Base-by-base conservation (phyloP, 1,139 yeast species). In the Nakaseomyces bracarensis region DNA sequence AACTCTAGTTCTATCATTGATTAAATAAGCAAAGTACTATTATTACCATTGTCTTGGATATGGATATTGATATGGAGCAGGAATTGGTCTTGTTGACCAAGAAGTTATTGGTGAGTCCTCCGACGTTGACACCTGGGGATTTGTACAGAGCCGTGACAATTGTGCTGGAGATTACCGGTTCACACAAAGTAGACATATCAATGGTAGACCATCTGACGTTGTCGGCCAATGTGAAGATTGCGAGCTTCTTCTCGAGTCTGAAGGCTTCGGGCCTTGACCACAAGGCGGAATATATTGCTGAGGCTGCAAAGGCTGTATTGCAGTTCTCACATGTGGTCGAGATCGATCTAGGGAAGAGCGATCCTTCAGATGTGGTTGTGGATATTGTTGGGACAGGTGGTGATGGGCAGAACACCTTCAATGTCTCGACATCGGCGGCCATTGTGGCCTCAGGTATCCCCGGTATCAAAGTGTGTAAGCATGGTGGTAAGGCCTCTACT, bases 331-430 rank as follows among this genome's bases (percentile, higher is more conserved):
- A 69, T 54, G 61, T 69, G 8, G 74, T 84, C 18, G 46, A 49
- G 7, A 16, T 46, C 23, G 16, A 22, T 31, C 19, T 36, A 15
- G 38, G 13, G 21, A 29, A 27, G 20, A 40, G 43, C 16, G 40
- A 31, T 10, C 23, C 4, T 19, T 35, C 39, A 3, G 55, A 56
- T 8, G 72, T 79, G 3, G 82, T 77, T 52, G 72, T 85, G 14
- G 98, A 91, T 63, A 84, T 91, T 31, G 98, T 91, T 6, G 98
- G 98, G 1, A 91, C 98, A 0, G 98, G 98, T 22, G 98, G 98
- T 5, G 98, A 91, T 58, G 96, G 96, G 3, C 96, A 91, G 59
- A 82, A 91, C 59, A 91, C 98, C 0, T 91, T 91, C 65, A 91
- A 91, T 57, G 98, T 91, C 1, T 83, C 95, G 7, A 91, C 98